Conservation (phyloP, 2,329 filamentous ascomycete species). For the Phialophora expanda region DNA sequence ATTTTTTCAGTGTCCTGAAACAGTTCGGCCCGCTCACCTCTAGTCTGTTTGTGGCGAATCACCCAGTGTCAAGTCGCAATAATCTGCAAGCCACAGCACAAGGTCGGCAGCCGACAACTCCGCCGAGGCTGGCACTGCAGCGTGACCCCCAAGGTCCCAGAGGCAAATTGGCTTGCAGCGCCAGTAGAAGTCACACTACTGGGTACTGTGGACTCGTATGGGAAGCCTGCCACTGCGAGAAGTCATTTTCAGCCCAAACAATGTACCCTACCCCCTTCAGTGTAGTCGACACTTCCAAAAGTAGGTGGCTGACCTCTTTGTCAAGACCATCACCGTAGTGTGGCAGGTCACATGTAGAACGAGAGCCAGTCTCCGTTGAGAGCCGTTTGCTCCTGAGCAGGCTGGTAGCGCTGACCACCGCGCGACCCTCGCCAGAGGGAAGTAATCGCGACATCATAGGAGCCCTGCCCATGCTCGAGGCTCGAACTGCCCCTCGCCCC, state of each 20-base stretch:
- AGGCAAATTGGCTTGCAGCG: slow-evolving; percentile 29
- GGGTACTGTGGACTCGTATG: neutral
- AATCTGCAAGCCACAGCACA: slow-evolving; percentile 32
- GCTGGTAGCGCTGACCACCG: slow-evolving; percentile 33
- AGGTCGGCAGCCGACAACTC: slow-evolving; percentile 35
- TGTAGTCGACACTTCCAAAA: neutral
- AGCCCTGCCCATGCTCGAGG: slow-evolving; percentile 25
- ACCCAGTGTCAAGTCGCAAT: slow-evolving; percentile 22
- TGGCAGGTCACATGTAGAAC: neutral
- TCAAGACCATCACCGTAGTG: neutral
- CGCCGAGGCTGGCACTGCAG: slow-evolving; percentile 32
- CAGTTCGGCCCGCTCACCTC: slow-evolving; percentile 30
- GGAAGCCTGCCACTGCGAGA: neutral
- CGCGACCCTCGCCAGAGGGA: slow-evolving; percentile 26
- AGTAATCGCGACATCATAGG: slow-evolving; percentile 23
- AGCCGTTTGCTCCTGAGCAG: slow-evolving; percentile 5
- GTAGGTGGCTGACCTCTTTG: slow-evolving; percentile 12
- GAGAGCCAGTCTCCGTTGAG: neutral
- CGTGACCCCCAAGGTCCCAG: slow-evolving; percentile 21
- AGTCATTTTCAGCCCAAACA: neutral
- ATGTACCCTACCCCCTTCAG: neutral
- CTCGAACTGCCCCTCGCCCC: slow-evolving; percentile 10
- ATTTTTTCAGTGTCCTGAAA: slow-evolving; percentile 19
- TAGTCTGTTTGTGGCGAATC: slow-evolving; percentile 32
- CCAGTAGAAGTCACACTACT: slow-evolving; percentile 9